phyloP scores from a whole-genome alignment of 2,329 filamentous ascomycete genomes.

The Penicillium sp. region DNA sequence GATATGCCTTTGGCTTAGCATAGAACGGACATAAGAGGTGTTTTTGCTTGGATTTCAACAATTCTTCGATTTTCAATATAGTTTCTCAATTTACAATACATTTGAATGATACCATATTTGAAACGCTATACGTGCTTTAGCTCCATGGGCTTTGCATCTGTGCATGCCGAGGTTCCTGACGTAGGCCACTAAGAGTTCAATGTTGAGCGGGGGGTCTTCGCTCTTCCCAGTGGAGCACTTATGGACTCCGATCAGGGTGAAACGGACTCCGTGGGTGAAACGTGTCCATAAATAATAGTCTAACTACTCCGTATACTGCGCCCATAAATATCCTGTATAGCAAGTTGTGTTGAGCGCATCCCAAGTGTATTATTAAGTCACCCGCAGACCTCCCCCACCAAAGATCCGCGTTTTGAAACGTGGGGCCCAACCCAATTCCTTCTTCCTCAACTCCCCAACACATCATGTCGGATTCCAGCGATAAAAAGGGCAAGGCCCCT shows the following conservation, averaged over 20 bases:
- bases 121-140: not conserved
- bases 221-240: not conserved
- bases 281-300: not conserved
- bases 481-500: constrained; percentile 36
- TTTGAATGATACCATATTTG: not conserved
- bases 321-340: not conserved
- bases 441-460: constrained; percentile 12
- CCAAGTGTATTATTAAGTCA: not conserved
- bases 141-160: not conserved
- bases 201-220: not conserved
- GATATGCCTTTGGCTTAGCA: constrained; percentile 12
- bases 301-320: not conserved
- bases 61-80: constrained; percentile 18
- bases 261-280: not conserved
- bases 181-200: not conserved
- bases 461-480: constrained; percentile 34
- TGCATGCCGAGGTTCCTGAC: not conserved
- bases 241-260: not conserved
- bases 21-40: constrained; percentile 18
- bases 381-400: constrained; percentile 12
- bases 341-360: not conserved
- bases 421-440: constrained; percentile 30
- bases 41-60: constrained; percentile 29
- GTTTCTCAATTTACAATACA: not conserved
- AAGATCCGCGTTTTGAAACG: constrained; percentile 24